phyloP scores from a whole-genome alignment of 179 eudicot genomes.

The Dionaea muscipula region DNA sequence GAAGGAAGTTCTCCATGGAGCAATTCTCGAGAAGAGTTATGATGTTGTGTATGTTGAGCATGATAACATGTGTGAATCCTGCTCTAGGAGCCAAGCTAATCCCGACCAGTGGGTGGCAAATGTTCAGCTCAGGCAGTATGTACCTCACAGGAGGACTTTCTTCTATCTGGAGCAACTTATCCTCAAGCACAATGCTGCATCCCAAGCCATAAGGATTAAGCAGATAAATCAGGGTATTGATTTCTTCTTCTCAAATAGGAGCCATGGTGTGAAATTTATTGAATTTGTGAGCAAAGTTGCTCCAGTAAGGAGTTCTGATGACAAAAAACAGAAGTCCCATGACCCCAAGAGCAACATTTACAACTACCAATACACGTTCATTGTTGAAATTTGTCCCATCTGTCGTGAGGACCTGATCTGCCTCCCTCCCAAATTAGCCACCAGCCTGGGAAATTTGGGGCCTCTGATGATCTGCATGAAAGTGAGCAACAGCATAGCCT shows the following conservation, averaged over 20 bases:
- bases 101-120: constrained; percentile 57
- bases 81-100: constrained; percentile 36
- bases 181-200: constrained; percentile 44
- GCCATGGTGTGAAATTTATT: constrained; percentile 40
- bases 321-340: constrained; percentile 44
- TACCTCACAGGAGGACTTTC: constrained; percentile 46
- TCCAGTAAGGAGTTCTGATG: constrained; percentile 34
- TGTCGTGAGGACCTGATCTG: constrained; percentile 53
- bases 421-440: constrained; percentile 41
- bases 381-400: constrained; percentile 43
- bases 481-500: constrained; percentile 30
- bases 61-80: constrained; percentile 39
- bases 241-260: constrained; percentile 43
- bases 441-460: constrained; percentile 37
- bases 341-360: constrained; percentile 39
- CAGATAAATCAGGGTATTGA: constrained; percentile 49
- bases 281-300: constrained; percentile 41
- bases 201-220: constrained; percentile 31
- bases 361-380: constrained; percentile 35
- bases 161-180: constrained; percentile 49
- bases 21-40: constrained; percentile 33
- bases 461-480: constrained; percentile 55
- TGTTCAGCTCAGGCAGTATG: constrained; percentile 50
- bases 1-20: constrained; percentile 46
- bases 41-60: constrained; percentile 37